phyloP scores from a whole-genome alignment of 2,329 filamentous ascomycete species.

The Metarhizium humberi region DNA sequence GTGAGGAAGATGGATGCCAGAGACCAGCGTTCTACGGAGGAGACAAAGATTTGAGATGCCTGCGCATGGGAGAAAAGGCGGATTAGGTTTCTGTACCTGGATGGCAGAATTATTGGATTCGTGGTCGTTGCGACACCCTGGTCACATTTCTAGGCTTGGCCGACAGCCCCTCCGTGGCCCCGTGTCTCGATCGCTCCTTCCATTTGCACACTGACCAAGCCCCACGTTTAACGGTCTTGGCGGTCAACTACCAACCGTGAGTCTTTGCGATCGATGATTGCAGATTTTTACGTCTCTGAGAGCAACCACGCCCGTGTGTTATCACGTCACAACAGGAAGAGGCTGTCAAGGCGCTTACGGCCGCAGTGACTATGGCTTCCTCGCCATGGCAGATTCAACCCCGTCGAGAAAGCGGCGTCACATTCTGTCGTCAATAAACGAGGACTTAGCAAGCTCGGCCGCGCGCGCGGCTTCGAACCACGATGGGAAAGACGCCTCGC shows the following conservation, averaged over 20 bases:
- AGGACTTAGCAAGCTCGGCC: constrained; percentile 10
- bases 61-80: not conserved
- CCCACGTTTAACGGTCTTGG: not conserved
- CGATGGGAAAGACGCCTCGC: constrained; percentile 8
- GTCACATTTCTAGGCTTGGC: not conserved
- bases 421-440: constrained; percentile 40
- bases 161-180: not conserved
- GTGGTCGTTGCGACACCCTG: not conserved
- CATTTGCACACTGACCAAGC: not conserved
- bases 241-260: not conserved
- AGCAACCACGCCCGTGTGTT: not conserved
- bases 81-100: not conserved
- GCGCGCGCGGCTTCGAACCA: constrained; percentile 9
- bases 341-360: not conserved
- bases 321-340: not conserved
- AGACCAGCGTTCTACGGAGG: too few species aligned
- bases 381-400: constrained; percentile 22
- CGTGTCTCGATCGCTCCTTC: not conserved
- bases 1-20: too few species aligned
- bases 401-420: constrained; percentile 33
- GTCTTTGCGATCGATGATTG: too few species aligned
- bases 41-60: not conserved
- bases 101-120: not conserved
- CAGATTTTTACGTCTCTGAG: too few species aligned
- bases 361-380: constrained; percentile 11